A percentile compares a stretch with the other conserved stretches of the same genome.
phyloP scores from a whole-genome alignment of 2,329 filamentous ascomycete species.

The Stachybotrys chartarum region DNA sequence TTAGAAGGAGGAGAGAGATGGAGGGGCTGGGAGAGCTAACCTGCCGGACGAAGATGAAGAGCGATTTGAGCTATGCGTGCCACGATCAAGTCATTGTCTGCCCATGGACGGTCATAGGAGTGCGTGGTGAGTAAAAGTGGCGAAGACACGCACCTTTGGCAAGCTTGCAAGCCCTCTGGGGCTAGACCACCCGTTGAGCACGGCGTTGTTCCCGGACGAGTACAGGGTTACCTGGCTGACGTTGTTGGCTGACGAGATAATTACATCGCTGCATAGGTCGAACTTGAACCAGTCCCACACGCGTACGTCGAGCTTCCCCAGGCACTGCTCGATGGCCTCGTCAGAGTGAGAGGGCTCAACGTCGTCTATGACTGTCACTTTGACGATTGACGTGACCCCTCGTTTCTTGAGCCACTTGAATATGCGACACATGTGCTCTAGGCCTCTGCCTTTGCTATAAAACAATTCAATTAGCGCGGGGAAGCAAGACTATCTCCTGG shows the following conservation, averaged over 20 bases:
- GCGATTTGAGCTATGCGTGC: too few relatives aligned
- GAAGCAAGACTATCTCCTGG: too few relatives aligned
- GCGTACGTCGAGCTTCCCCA: neutral
- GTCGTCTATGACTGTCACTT: neutral
- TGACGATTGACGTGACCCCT: neutral
- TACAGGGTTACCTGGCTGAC: neutral
- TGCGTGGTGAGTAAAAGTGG: too few relatives aligned
- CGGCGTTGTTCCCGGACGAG: neutral
- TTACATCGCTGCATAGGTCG: neutral
- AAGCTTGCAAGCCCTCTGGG: neutral
- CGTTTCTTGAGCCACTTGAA: neutral
- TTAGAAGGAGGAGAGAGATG: too few relatives aligned
- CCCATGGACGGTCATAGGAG: too few relatives aligned
- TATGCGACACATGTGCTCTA: neutral
- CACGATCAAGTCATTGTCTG: too few relatives aligned
- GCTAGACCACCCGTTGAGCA: neutral
- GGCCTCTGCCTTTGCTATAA: too few relatives aligned
- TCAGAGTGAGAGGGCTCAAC: neutral
- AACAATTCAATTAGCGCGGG: too few relatives aligned
- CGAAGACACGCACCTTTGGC: neutral
- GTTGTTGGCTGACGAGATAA: neutral
- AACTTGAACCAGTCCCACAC: neutral
- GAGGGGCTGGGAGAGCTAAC: too few relatives aligned
- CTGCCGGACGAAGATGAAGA: too few relatives aligned
- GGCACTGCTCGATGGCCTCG: neutral